Evolutionary conservation across 768 basidiomycete genomes (phyloP), one percentile per base, ranked within the genome.

Genomic region (Termitomyces sp.): DNA sequence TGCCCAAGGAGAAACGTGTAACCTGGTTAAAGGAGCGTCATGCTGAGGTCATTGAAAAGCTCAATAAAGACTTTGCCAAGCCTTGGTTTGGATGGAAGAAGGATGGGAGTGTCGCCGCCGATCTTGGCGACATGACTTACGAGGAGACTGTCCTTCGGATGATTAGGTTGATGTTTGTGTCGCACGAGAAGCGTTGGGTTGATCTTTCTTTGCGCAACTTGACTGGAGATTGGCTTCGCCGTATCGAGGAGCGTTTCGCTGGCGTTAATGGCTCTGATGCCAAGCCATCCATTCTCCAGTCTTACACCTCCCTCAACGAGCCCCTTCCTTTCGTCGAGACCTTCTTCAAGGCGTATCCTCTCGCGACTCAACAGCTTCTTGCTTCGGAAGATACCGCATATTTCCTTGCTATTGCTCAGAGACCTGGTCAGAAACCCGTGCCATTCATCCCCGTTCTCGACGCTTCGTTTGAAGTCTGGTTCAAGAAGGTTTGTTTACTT

Each of bases 41-140:
- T 65, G 87, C 89, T 57, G 95, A 96, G 68, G 83, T 98, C 45
- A 95, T 99, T 66, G 82, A 76, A 45, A 94, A 95, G 70, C 79
- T 99, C 58, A 98, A 99, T 82, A 86, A 81, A 68, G 92, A 98
- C 76, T 98, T 98, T 73, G 84, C 89, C 54, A 99, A 98, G 82
- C 89, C 90, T 0, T 94, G 94, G 95, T 99, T 99, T 69, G 93
- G 91, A 18, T 88, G 88, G 84, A 98, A 97, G 87, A 95, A 95
- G 75, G 91, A 92, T 71, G 94, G 86, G 0, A 80, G 73, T 20
- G 84, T 92, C 62, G 92, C 91, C 37, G 85, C 86, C 56, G 93
- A 96, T 70, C 79, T 99, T 50, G 84, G 87, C 27, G 93, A 97
- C 67, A 98, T 99, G 97, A 98, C 96, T 13, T 99, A 99, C 73